Conservation (phyloP, 2,329 filamentous ascomycete genomes). For the Fusarium concolor region DNA sequence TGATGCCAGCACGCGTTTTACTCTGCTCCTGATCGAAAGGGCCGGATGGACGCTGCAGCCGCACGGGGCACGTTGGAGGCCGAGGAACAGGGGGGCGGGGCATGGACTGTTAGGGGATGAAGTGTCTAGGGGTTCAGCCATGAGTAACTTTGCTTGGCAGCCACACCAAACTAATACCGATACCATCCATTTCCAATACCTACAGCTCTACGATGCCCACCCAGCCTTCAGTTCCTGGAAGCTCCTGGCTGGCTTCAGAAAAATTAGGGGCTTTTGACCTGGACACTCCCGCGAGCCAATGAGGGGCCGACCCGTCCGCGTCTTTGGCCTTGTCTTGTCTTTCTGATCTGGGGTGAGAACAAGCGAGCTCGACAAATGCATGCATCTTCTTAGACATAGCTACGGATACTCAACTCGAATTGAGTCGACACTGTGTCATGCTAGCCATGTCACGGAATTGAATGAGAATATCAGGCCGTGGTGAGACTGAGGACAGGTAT, state of each 20-base stretch:
- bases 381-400: constrained; percentile 19
- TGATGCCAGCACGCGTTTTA: constrained; percentile 51
- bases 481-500: constrained; percentile 1
- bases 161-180: constrained; percentile 10
- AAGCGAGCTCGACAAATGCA: constrained; percentile 35
- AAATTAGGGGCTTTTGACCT: constrained; percentile 44
- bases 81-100: constrained; percentile 42
- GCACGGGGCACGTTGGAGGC: constrained; percentile 43
- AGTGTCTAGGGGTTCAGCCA: constrained; percentile 33
- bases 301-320: constrained; percentile 46
- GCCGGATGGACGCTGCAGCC: constrained; percentile 43
- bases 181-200: constrained; percentile 15
- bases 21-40: constrained; percentile 49
- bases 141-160: constrained; percentile 7
- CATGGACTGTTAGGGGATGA: constrained; percentile 25
- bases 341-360: constrained; percentile 34
- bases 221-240: constrained; percentile 40
- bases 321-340: constrained; percentile 37
- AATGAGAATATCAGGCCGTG: constrained; percentile 11
- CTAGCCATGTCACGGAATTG: constrained; percentile 5
- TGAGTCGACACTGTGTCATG: constrained; percentile 37
- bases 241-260: constrained; percentile 40
- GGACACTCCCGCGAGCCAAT: constrained; percentile 41
- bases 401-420: constrained; percentile 5
- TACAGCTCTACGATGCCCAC: constrained; percentile 21